A percentile compares a stretch with the other conserved stretches of the same genome.
Evolutionary conservation across 2,329 filamentous ascomycete species (phyloP).

Genomic region (Whalleya microplaca): DNA sequence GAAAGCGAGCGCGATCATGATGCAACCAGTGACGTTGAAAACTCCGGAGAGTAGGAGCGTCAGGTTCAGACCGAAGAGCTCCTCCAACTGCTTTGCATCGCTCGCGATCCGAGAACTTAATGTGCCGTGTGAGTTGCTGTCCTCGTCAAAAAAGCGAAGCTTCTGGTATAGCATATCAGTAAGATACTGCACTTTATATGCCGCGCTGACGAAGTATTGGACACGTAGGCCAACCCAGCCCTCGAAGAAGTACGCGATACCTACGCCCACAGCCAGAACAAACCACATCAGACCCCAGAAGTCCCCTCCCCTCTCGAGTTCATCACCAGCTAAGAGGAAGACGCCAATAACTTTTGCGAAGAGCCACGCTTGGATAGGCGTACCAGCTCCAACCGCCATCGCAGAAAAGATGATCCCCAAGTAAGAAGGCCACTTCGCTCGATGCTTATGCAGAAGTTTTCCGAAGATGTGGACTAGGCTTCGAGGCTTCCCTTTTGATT

Average conservation of each 20-base stretch:
- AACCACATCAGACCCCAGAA: constrained; percentile 69
- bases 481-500: not conserved
- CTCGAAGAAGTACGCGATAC: constrained; percentile 55
- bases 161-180: constrained; percentile 53
- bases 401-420: constrained; percentile 49
- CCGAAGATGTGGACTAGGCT: constrained; percentile 54
- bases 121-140: constrained; percentile 59
- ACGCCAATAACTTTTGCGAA: constrained; percentile 54
- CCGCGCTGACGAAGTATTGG: constrained; percentile 56
- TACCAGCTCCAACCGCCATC: constrained; percentile 45
- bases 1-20: constrained; percentile 68
- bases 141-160: constrained; percentile 60
- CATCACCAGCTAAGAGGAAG: constrained; percentile 42
- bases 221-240: constrained; percentile 34
- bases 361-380: constrained; percentile 55
- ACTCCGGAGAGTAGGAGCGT: constrained; percentile 61
- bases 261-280: constrained; percentile 55
- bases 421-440: constrained; percentile 51
- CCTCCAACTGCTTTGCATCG: constrained; percentile 59
- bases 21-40: constrained; percentile 64
- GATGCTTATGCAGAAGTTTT: constrained; percentile 57
- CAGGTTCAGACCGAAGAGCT: constrained; percentile 63
- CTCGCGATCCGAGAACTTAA: constrained; percentile 55
- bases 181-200: constrained; percentile 9
- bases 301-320: constrained; percentile 43